Evolutionary conservation across 768 basidiomycete species (phyloP).

Genomic region (Xerocomellus amylosporus): DNA sequence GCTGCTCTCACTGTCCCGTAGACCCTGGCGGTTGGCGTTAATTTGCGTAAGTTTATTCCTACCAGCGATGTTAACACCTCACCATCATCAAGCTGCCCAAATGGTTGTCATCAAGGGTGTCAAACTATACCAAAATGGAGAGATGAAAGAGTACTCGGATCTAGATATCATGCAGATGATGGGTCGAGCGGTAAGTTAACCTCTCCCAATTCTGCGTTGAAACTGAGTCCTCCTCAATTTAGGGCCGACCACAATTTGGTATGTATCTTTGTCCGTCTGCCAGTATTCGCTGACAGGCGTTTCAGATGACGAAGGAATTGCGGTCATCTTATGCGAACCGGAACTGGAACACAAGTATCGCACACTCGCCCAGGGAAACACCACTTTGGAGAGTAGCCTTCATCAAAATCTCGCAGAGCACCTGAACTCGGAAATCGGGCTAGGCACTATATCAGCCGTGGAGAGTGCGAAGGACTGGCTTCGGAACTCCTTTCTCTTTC

Average conservation of each 20-base stretch:
- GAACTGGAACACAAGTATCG: constrained; percentile 72
- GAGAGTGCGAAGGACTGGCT: constrained; percentile 80
- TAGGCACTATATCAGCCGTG: constrained; percentile 75
- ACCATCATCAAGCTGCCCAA: constrained; percentile 65
- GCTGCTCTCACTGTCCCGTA: constrained; percentile 31
- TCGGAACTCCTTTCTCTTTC: constrained; percentile 79
- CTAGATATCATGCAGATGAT: constrained; percentile 96
- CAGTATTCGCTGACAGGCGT: not conserved
- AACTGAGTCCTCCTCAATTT: not conserved
- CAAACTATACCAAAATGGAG: constrained; percentile 67
- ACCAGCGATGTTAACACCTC: not conserved
- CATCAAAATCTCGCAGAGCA: constrained; percentile 86
- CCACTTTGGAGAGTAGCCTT: constrained; percentile 80
- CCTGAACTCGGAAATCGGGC: constrained; percentile 89
- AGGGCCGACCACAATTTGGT: constrained; percentile 94
- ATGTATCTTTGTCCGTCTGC: constrained; percentile 6
- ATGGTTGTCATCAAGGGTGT: constrained; percentile 94
- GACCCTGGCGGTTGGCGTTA: constrained; percentile 96
- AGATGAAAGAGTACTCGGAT: constrained; percentile 80
- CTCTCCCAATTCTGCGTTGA: not conserved
- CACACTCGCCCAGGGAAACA: constrained; percentile 64
- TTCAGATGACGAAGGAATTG: constrained; percentile 77
- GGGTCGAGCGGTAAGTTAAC: constrained; percentile 72
- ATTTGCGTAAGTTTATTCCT: constrained; percentile 63
- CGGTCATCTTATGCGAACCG: constrained; percentile 78